Evolutionary conservation across 805 yeast species (phyloP), one percentile per base, ranked within the genome.

Genomic region (Candida nemodendra): DNA sequence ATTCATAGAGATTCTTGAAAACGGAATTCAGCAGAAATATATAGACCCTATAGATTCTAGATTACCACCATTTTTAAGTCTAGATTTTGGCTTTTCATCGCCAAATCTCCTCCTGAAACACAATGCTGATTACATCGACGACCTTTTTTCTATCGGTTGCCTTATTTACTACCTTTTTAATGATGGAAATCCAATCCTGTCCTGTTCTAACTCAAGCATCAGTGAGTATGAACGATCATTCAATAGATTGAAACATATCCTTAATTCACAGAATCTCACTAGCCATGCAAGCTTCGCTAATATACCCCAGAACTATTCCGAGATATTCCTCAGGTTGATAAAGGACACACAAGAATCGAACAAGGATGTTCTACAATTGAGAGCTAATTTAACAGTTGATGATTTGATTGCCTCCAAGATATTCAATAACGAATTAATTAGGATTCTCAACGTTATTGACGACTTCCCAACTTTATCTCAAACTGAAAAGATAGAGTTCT

Each of bases 131-230:
- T 76, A 76, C 23, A 78, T 78, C 14, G 81, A 84, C 53, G 99
- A 93, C 57, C 74, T 86, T 25, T 93, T 90, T 71, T 78, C 96
- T 0, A 54, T 93, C 9, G 98, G 95, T 1, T 72, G 86, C 48
- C 57, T 93, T 39, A 78, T 89, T 3, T 83, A 73, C 56, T 81
- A 78, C 47, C 60, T 90, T 3, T 90, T 85, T 61, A 76, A 78
- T 47, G 45, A 57, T 15, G 54, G 55, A 1, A 41, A 67, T 5
- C 68, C 71, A 2, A 29, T 84, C 22, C 49, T 76, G 5, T 61
- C 71, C 12, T 69, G 81, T 34, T 33, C 54, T 1, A 51, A 44
- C 21, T 56, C 63, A 16, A 51, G 57, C 33, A 72, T 84, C 9
- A 52, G 74, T 4, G 74, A 71, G 24, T 83, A 82, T 41, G 85